Conservation (phyloP, 2,329 filamentous ascomycete genomes). For the Bimuria novae-zelandiae region DNA sequence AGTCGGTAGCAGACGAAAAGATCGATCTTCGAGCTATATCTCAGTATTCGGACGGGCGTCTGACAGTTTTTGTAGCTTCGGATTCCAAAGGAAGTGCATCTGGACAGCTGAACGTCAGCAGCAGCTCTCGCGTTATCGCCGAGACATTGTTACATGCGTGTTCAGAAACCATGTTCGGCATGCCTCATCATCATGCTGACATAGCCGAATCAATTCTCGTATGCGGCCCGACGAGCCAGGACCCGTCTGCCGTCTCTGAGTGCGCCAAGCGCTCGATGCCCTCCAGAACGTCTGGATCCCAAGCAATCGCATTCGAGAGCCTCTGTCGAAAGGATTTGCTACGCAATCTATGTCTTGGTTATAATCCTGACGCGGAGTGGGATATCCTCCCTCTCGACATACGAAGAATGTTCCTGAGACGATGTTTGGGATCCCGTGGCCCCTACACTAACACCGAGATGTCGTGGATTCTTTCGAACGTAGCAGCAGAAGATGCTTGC, state of each 20-base stretch:
- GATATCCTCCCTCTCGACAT: conserved; percentile 54
- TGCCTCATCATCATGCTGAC: conserved; percentile 38
- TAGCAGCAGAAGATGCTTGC: conserved; percentile 47
- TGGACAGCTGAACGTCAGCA: conserved; percentile 37
- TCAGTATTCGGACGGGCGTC: conserved; percentile 31
- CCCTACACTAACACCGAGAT: conserved; percentile 48
- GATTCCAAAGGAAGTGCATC: conserved; percentile 30
- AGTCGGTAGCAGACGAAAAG: conserved; percentile 34
- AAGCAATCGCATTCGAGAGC: conserved; percentile 27
- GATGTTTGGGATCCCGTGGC: conserved; percentile 51
- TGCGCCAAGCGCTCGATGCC: conserved; percentile 41
- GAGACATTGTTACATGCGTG: conserved; percentile 43
- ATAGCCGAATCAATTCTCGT: conserved; percentile 40
- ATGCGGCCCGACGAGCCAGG: conserved; percentile 23
- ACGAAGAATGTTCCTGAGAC: conserved; percentile 51
- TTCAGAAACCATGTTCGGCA: conserved; percentile 40
- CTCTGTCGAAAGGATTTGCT: conserved; percentile 52
- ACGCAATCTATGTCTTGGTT: conserved; percentile 54
- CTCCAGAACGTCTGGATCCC: conserved; percentile 21
- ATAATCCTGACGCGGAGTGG: conserved; percentile 58
- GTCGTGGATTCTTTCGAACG: conserved; percentile 53
- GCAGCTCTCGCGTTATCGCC: conserved; percentile 39
- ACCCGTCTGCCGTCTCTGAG: conserved; percentile 36
- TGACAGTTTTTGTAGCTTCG: conserved; percentile 40
- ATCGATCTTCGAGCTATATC: conserved; percentile 46